These are phyloP conservation scores for Ogataea trehalophila DNA, from an alignment of 805 yeast species.

Conservation along the genomic window DNA sequence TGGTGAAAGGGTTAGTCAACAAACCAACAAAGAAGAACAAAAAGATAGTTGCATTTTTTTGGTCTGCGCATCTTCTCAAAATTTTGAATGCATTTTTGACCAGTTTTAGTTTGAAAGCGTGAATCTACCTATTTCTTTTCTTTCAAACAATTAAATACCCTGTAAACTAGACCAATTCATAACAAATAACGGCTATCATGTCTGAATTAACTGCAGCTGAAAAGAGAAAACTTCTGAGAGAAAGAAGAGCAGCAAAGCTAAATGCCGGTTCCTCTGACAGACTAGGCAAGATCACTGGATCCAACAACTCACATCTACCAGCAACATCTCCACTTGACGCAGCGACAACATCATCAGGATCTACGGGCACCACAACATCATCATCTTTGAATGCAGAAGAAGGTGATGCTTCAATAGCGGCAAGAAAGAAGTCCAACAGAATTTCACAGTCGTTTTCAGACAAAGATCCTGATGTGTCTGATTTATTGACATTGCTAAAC, in stretches of 20 bases:
- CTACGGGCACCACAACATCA: not conserved
- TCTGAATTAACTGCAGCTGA: constrained; percentile 49
- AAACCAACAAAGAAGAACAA: too few species aligned
- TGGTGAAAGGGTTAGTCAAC: too few species aligned
- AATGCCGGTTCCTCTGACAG: constrained; percentile 49
- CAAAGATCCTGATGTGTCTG: constrained; percentile 24
- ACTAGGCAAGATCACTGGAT: constrained; percentile 44
- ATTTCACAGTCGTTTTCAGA: constrained; percentile 13
- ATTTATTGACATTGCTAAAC: constrained; percentile 8
- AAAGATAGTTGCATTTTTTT: too few species aligned
- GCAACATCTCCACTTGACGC: constrained; percentile 31
- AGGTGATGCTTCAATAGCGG: not conserved
- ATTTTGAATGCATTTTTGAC: too few species aligned
- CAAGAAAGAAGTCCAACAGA: constrained; percentile 7
- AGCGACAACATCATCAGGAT: constrained; percentile 6
- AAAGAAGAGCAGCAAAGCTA: constrained; percentile 62
- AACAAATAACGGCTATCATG: constrained; percentile 25
- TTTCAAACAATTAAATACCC: too few species aligned
- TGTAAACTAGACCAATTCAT: not conserved
- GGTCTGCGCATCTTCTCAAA: too few species aligned
- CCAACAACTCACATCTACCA: constrained; percentile 32
- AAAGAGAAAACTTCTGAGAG: constrained; percentile 52
- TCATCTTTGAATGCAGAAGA: not conserved
- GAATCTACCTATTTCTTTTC: too few species aligned
- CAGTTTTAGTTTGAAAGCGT: too few species aligned